These are phyloP conservation scores for Dendrostoma leiphaemia DNA, from an alignment of 2,329 filamentous ascomycete genomes.

Conservation along the genomic window DNA sequence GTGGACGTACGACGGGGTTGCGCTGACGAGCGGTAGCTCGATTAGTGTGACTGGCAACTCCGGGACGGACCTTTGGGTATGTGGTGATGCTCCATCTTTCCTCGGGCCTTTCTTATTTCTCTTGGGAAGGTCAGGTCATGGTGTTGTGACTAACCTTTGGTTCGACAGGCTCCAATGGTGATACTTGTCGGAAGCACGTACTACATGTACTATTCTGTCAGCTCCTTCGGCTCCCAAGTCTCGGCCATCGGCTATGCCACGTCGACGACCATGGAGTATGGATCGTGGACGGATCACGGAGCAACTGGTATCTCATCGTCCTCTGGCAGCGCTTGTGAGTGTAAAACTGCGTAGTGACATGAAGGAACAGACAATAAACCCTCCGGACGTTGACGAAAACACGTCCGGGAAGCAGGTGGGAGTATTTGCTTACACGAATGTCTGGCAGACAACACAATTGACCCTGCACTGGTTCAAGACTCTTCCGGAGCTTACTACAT, in stretches of 20 bases:
- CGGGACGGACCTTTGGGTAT: constrained; percentile 43
- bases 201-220: constrained; percentile 69
- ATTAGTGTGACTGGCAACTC: constrained; percentile 39
- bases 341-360: too few species aligned
- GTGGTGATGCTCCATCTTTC: too few species aligned
- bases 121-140: background rate
- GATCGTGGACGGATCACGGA: constrained; percentile 55
- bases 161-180: constrained; percentile 61
- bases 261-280: constrained; percentile 26
- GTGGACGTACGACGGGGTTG: constrained; percentile 42
- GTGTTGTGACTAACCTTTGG: background rate
- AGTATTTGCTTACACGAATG: too few species aligned
- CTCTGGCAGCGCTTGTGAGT: constrained; percentile 30
- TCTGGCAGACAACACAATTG: constrained; percentile 52
- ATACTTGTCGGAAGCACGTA: constrained; percentile 55
- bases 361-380: too few species aligned
- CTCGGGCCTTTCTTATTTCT: background rate
- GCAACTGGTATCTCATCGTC: constrained; percentile 42
- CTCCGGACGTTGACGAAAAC: too few species aligned
- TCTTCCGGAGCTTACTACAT: constrained; percentile 34
- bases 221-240: constrained; percentile 57
- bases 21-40: constrained; percentile 34
- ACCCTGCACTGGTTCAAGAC: constrained; percentile 42
- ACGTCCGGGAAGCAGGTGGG: too few species aligned
- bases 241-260: constrained; percentile 59